Evolutionary conservation across 352 stramenopile genomes (phyloP), one percentile per base, ranked within the genome.

Genomic region (Saprolegnia diclina): DNA sequence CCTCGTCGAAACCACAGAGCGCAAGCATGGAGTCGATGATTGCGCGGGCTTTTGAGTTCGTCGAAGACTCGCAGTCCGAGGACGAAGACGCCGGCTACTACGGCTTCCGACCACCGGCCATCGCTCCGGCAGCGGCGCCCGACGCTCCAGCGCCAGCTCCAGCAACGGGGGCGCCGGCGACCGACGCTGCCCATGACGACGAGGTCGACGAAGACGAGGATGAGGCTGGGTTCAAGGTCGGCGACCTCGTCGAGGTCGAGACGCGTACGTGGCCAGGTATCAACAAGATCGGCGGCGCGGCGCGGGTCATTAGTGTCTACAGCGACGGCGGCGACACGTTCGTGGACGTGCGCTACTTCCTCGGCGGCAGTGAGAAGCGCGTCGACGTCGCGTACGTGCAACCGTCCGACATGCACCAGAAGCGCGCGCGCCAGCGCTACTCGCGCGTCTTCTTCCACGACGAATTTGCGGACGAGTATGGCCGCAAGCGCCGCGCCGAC

Each of bases 231-330:
- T 68, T 88, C 19, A 61, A 79, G 14, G 74, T 81, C 9, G 79
- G 82, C 13, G 78, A 76, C 21, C 21, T 85, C 0, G 79, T 90
- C 37, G 74, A 86, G 35, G 83, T 91, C 54, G 79, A 88, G 11
- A 78, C 80, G 50, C 83, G 87, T 0, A 95, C 87, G 29, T 94
- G 87, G 87, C 87, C 87, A 5, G 85, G 87, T 0, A 95, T 95
- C 67, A 95, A 95, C 67, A 95, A 95, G 56, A 78, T 77, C 16
- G 87, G 87, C 57, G 87, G 87, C 18, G 75, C 85, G 0, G 87
- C 82, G 4, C 82, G 80, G 37, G 74, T 95, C 42, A 74, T 72
- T 4, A 74, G 71, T 0, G 73, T 92, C 0, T 69, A 87, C 53
- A 59, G 61, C 21, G 81, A 88, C 7, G 56, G 24, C 0, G 55